phyloP scores from a whole-genome alignment of 257 asterid genomes.

The Solanum pennellii region DNA sequence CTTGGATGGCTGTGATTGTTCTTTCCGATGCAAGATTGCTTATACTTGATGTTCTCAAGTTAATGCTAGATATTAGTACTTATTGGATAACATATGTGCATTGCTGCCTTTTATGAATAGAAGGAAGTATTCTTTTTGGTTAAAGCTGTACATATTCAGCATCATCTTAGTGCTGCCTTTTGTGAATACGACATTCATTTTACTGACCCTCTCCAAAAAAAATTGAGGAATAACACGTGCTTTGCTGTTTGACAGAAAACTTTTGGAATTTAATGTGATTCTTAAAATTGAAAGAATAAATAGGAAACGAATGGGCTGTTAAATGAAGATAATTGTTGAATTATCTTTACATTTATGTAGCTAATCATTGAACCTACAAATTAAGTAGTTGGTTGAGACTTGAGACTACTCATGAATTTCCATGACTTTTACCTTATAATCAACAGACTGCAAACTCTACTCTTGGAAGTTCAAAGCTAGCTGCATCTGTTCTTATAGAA shows the following conservation, averaged over 20 bases:
- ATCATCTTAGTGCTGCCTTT: neutral
- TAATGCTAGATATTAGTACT: neutral
- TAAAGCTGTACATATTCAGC: neutral
- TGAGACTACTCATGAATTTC: neutral
- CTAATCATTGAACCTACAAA: neutral
- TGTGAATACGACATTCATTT: neutral
- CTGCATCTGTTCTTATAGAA: neutral
- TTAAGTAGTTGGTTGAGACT: neutral
- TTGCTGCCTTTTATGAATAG: neutral
- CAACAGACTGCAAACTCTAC: neutral
- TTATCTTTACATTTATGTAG: neutral
- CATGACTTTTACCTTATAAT: neutral
- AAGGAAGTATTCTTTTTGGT: neutral
- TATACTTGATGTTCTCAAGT: neutral
- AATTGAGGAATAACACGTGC: neutral
- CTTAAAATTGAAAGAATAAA: neutral
- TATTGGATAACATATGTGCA: neutral
- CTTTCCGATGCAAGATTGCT: slow-evolving; percentile 1
- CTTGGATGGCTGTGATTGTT: neutral
- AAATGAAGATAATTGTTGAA: neutral
- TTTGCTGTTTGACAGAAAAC: neutral
- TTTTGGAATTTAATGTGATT: neutral
- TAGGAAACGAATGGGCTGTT: neutral
- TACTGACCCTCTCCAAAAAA: neutral
- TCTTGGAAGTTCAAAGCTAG: neutral